Evolutionary conservation across 1,284 basidiomycete genomes (phyloP).

Genomic region (Heliocybe sulcata): DNA sequence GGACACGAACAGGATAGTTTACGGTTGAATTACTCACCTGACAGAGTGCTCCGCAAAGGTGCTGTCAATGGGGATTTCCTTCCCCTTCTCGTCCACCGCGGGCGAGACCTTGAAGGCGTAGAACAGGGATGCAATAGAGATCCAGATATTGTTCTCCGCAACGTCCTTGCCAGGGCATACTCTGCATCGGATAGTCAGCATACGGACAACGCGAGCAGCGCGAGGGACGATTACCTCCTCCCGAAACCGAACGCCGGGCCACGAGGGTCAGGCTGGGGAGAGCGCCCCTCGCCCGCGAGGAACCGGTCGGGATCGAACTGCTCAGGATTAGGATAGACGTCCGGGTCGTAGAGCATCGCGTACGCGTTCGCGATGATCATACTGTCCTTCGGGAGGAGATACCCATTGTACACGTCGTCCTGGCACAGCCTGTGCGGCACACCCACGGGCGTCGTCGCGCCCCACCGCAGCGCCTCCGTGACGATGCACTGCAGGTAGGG

Average conservation of each 20-base stretch:
- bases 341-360: slow-evolving; percentile 16
- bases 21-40: not conserved
- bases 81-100: not conserved
- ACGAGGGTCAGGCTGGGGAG: not conserved
- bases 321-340: slow-evolving; percentile 12
- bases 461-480: slow-evolving; percentile 3
- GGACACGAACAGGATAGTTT: not conserved
- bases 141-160: not conserved
- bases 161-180: not conserved
- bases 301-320: slow-evolving; percentile 17
- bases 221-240: not conserved
- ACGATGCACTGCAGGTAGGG: slow-evolving; percentile 14
- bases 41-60: not conserved
- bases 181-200: not conserved
- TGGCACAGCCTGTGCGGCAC: slow-evolving; percentile 7
- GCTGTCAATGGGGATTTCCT: not conserved
- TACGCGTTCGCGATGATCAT: slow-evolving; percentile 2
- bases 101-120: not conserved
- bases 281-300: slow-evolving; percentile 7
- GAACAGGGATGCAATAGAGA: not conserved
- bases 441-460: slow-evolving; percentile 1
- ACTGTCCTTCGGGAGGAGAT: slow-evolving; percentile 4
- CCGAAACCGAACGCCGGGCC: not conserved
- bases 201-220: not conserved
- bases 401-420: slow-evolving; percentile 12